Base-by-base conservation (phyloP, 495 filamentous ascomycete species). In the Pyrenula massariospora region DNA sequence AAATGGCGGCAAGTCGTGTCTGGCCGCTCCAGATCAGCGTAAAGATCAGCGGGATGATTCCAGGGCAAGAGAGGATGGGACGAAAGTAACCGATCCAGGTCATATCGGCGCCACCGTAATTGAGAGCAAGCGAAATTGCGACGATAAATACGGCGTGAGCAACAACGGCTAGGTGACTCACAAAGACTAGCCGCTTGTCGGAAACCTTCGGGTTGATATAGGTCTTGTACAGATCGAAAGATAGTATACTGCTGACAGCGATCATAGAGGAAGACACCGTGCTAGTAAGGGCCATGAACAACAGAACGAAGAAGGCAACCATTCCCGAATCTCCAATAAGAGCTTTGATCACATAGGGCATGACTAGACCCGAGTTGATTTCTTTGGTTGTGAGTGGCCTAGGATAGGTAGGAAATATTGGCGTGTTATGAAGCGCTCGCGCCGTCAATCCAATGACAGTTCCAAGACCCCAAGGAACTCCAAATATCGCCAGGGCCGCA, bases 241-340 rank as follows among this genome's bases (percentile, higher is more conserved):
- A 70, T 22, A 74, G 59, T 47, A 76, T 76, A 53, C 70, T 73
- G 64, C 69, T 71, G 59, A 76, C 73, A 1, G 73, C 73, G 31
- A 76, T 75, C 67, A 76, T 69, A 8, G 66, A 70, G 1, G 73
- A 73, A 12, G 72, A 75, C 1, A 73, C 65, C 0, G 72, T 74
- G 56, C 68, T 74, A 2, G 77, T 80, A 20, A 80, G 64, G 31
- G 77, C 78, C 76, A 81, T 77, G 65, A 81, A 80, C 0, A 81
- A 62, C 1, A 78, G 65, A 24, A 81, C 62, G 21, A 81, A 72
- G 61, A 79, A 76, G n/a, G 69, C 69, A 5, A 72, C 63, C 1
- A 76, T 73, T 8, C 75, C 77, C 20, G 68, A 66, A 25, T 71
- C 65, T 1, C 78, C 78, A 12, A 80, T 65, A 2, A 78, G 66